Percentiles rank a stretch among this genome's conserved stretches.
phyloP scores from a whole-genome alignment of 768 basidiomycete species.

The Tubosaeta brunneosetosa region DNA sequence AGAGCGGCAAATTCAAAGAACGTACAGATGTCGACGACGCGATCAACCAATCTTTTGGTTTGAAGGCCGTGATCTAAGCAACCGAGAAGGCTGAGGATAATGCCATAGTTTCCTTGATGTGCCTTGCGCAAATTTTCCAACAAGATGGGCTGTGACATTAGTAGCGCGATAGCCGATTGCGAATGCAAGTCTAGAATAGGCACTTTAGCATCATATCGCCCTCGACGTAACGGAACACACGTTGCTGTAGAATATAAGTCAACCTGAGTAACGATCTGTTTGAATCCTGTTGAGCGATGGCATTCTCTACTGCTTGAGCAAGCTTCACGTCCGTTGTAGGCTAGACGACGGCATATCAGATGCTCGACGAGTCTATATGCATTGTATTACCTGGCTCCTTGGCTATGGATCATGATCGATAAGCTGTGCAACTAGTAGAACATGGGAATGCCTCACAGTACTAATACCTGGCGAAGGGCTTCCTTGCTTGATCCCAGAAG shows the following conservation, averaged over 20 bases:
- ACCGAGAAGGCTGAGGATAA: slow-evolving; percentile 89
- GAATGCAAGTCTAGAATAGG: slow-evolving; percentile 56
- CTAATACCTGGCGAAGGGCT: slow-evolving; percentile 36
- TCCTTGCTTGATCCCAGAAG: slow-evolving; percentile 14
- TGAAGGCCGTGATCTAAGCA: slow-evolving; percentile 82
- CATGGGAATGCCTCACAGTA: slow-evolving; percentile 39
- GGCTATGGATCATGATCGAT: slow-evolving; percentile 15
- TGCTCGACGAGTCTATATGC: background rate
- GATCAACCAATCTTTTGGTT: slow-evolving; percentile 87
- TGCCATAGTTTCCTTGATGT: slow-evolving; percentile 86
- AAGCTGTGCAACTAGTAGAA: background rate
- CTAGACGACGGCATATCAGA: slow-evolving; percentile 14
- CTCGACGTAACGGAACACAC: slow-evolving; percentile 35
- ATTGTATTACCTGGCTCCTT: slow-evolving; percentile 26
- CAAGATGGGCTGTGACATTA: slow-evolving; percentile 74
- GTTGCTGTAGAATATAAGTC: slow-evolving; percentile 77
- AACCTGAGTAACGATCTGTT: slow-evolving; percentile 71
- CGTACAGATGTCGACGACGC: slow-evolving; percentile 73
- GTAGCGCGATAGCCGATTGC: slow-evolving; percentile 77
- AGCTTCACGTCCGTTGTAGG: slow-evolving; percentile 55
- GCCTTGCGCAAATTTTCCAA: slow-evolving; percentile 88
- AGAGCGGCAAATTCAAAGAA: slow-evolving; percentile 4
- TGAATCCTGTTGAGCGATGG: slow-evolving; percentile 73
- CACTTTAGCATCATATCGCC: background rate
- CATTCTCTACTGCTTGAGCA: slow-evolving; percentile 64